Evolutionary conservation across 768 basidiomycete species (phyloP).

Genomic region (Ramaria rubella): DNA sequence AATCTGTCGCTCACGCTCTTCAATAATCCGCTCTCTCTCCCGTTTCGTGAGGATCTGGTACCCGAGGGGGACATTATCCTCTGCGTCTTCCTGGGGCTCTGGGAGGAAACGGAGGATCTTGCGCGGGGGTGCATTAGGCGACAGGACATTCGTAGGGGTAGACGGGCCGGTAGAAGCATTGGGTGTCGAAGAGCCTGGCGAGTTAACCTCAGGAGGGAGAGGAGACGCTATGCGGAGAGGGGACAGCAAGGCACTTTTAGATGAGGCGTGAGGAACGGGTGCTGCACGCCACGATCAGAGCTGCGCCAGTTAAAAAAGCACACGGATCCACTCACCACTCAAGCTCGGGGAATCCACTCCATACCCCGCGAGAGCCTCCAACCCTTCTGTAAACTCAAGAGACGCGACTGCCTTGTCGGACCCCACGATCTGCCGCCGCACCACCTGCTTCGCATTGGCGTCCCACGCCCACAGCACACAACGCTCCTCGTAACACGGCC

Average conservation of each 20-base stretch:
- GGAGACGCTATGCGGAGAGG: slow-evolving; percentile 12
- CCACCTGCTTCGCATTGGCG: slow-evolving; percentile 35
- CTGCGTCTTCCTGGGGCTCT: slow-evolving; percentile 49
- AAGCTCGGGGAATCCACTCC: slow-evolving; percentile 34
- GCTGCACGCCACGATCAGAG: no score
- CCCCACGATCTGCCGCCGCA: slow-evolving; percentile 37
- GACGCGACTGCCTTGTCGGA: slow-evolving; percentile 56
- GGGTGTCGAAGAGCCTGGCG: not conserved
- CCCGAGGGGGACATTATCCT: slow-evolving; percentile 61
- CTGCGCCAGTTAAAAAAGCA: no score
- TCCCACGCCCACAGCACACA: slow-evolving; percentile 40
- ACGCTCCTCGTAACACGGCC: slow-evolving; percentile 74
- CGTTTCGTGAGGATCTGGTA: slow-evolving; percentile 54
- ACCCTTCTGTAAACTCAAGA: slow-evolving; percentile 61
- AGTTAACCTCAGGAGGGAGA: slow-evolving; percentile 3
- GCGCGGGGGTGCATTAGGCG: not conserved
- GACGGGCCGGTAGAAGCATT: slow-evolving; percentile 6
- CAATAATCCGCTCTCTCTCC: no score
- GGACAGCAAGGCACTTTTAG: slow-evolving; percentile 9
- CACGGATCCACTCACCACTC: slow-evolving; percentile 13
- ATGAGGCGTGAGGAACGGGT: slow-evolving; percentile 12
- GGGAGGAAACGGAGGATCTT: not conserved
- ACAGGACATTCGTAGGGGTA: not conserved
- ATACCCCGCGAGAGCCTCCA: slow-evolving; percentile 50
- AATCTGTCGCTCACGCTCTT: slow-evolving; percentile 56